A percentile compares a stretch with the other conserved stretches of the same genome.
phyloP scores from a whole-genome alignment of 768 basidiomycete species.

The Suillus plorans region DNA sequence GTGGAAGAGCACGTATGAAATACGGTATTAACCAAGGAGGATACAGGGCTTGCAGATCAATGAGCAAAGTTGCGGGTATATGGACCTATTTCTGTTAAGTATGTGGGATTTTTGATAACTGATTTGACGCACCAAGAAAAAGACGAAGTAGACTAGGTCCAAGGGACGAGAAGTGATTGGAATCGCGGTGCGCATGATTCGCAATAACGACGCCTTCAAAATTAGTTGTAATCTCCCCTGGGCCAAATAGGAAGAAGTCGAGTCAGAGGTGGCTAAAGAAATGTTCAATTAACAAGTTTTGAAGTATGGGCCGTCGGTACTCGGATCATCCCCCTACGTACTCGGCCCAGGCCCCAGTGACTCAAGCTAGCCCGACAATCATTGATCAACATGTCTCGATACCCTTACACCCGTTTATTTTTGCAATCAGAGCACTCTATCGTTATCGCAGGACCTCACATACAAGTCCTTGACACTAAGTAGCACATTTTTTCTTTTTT shows the following conservation, averaged over 20 bases:
- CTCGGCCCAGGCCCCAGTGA: no score
- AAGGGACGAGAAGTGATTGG: conserved; percentile 57
- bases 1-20: conserved; percentile 42
- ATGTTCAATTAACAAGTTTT: no score
- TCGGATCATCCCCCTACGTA: not conserved
- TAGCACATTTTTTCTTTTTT: conserved; percentile 32
- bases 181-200: conserved; percentile 17
- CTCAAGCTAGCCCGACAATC: not conserved
- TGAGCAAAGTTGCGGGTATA: conserved; percentile 61
- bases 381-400: conserved; percentile 34
- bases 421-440: conserved; percentile 34
- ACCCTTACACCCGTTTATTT: conserved; percentile 52
- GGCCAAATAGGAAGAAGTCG: not conserved
- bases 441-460: conserved; percentile 58
- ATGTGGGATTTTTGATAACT: not conserved
- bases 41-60: conserved; percentile 73
- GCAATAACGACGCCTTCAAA: not conserved
- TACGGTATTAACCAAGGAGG: conserved; percentile 51
- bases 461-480: conserved; percentile 58
- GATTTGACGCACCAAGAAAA: conserved; percentile 55
- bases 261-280: not conserved
- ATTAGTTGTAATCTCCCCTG: not conserved
- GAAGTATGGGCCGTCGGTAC: not conserved
- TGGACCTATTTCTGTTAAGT: conserved; percentile 46
- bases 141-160: conserved; percentile 68